These are phyloP conservation scores for Phytomonas sp. DNA, from an alignment of 208 protist genomes.

Conservation along the genomic window DNA sequence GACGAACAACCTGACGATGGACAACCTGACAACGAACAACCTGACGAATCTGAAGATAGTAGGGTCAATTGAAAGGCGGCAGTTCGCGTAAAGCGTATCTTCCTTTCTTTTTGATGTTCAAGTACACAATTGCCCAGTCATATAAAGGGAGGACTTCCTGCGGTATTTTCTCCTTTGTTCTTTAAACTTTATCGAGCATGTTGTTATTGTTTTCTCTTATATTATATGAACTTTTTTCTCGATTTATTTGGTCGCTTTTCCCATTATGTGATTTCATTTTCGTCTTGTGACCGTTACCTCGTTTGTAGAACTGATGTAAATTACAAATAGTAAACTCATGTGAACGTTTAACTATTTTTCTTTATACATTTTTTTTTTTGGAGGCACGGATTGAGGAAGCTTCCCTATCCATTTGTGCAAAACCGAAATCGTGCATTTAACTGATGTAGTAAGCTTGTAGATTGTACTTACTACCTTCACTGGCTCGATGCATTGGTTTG, in stretches of 20 bases:
- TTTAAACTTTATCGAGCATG: not conserved
- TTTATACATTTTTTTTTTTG: conserved; percentile 6
- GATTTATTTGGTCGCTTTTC: too few species aligned
- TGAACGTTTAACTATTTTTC: not conserved
- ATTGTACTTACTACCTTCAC: too few species aligned
- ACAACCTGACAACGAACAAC: conserved; percentile 9
- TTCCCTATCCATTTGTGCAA: not conserved
- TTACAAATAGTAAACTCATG: not conserved
- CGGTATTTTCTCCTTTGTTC: not conserved
- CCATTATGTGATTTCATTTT: conserved; percentile 2
- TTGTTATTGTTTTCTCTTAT: not conserved
- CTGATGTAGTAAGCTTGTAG: not conserved
- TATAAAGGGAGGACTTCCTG: conserved; percentile 1
- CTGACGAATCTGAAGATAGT: conserved; percentile 1
- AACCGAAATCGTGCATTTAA: not conserved
- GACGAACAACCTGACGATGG: not conserved
- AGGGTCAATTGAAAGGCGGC: too few species aligned
- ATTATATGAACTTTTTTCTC: too few species aligned
- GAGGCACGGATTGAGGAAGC: not conserved
- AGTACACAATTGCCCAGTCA: conserved; percentile 5
- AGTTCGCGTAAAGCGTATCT: too few species aligned
- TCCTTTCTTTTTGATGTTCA: conserved; percentile 4
- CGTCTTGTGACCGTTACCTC: conserved; percentile 15
- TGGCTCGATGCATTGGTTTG: too few species aligned
- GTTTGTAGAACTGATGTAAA: conserved; percentile 1